phyloP scores from a whole-genome alignment of 2,329 filamentous ascomycete species.

The Aureobasidium sp. region DNA sequence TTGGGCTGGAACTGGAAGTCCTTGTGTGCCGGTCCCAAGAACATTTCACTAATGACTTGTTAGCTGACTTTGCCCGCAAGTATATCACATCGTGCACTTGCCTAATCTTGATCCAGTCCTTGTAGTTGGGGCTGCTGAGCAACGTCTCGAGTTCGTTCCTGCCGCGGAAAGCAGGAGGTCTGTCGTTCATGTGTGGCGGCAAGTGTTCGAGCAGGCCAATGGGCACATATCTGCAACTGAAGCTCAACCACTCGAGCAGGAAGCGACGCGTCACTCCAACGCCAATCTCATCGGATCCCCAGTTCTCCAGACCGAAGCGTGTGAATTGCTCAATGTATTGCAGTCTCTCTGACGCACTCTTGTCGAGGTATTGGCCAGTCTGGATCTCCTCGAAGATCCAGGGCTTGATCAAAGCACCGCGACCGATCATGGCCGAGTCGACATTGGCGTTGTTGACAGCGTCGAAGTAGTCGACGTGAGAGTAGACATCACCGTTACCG shows the following conservation, averaged over 20 bases:
- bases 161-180: slow-evolving; percentile 74
- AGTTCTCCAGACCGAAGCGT: slow-evolving; percentile 82
- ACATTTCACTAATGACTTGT: slow-evolving; percentile 69
- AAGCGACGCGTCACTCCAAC: slow-evolving; percentile 86
- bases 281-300: slow-evolving; percentile 92
- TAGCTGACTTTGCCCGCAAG: background rate
- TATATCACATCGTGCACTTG: slow-evolving; percentile 35
- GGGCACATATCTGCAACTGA: slow-evolving; percentile 84
- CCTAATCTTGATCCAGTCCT: slow-evolving; percentile 98
- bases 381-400: slow-evolving; percentile 98
- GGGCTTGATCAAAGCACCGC: slow-evolving; percentile 91
- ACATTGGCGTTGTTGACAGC: slow-evolving; percentile 70
- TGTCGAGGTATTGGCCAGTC: slow-evolving; percentile 87
- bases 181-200: slow-evolving; percentile 79
- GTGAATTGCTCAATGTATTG: slow-evolving; percentile 81
- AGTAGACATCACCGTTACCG: slow-evolving; percentile 95
- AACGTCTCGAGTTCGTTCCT: slow-evolving; percentile 91
- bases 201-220: slow-evolving; percentile 80
- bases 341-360: slow-evolving; percentile 79
- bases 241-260: slow-evolving; percentile 91
- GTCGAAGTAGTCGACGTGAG: slow-evolving; percentile 75
- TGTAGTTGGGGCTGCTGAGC: slow-evolving; percentile 81
- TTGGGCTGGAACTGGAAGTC: slow-evolving; percentile 94
- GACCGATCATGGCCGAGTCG: slow-evolving; percentile 94
- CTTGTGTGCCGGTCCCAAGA: slow-evolving; percentile 79